Evolutionary conservation across 495 filamentous ascomycete genomes (phyloP).

Genomic region (Penicillium fimorum): DNA sequence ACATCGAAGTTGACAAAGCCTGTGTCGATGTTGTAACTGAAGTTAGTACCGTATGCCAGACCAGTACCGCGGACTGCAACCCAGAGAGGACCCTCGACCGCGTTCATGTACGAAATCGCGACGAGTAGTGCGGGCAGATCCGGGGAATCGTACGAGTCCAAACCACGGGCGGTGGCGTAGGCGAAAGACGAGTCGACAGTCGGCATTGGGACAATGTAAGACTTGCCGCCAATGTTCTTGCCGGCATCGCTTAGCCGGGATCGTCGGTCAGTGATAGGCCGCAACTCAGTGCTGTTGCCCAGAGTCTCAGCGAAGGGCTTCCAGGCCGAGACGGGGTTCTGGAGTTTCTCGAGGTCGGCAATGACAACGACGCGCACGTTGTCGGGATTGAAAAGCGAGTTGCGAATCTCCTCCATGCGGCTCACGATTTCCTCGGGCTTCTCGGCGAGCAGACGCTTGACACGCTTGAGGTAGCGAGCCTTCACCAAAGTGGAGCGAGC

Average conservation of each 20-base stretch:
- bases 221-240: slow-evolving; percentile 64
- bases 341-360: slow-evolving; percentile 73
- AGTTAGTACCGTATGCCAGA: slow-evolving; percentile 82
- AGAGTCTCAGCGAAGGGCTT: slow-evolving; percentile 57
- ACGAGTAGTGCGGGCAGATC: slow-evolving; percentile 80
- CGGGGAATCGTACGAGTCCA: slow-evolving; percentile 71
- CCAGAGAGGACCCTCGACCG: slow-evolving; percentile 93
- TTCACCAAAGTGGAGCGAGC: slow-evolving; percentile 83
- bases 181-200: slow-evolving; percentile 93
- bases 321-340: slow-evolving; percentile 82
- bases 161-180: slow-evolving; percentile 69
- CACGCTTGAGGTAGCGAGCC: slow-evolving; percentile 80
- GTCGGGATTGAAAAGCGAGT: slow-evolving; percentile 69
- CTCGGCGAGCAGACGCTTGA: slow-evolving; percentile 71
- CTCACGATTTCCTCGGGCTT: slow-evolving; percentile 68
- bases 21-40: slow-evolving; percentile 69
- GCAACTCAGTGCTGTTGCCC: slow-evolving; percentile 46
- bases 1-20: slow-evolving; percentile 79
- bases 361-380: slow-evolving; percentile 85
- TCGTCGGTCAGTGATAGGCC: slow-evolving; percentile 57
- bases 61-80: slow-evolving; percentile 86
- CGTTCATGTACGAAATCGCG: slow-evolving; percentile 84
- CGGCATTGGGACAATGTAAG: slow-evolving; percentile 83
- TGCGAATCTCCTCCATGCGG: slow-evolving; percentile 73
- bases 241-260: slow-evolving; percentile 71